Evolutionary conservation across 2,329 filamentous ascomycete species (phyloP).

Genomic region (Colletotrichum magnum): DNA sequence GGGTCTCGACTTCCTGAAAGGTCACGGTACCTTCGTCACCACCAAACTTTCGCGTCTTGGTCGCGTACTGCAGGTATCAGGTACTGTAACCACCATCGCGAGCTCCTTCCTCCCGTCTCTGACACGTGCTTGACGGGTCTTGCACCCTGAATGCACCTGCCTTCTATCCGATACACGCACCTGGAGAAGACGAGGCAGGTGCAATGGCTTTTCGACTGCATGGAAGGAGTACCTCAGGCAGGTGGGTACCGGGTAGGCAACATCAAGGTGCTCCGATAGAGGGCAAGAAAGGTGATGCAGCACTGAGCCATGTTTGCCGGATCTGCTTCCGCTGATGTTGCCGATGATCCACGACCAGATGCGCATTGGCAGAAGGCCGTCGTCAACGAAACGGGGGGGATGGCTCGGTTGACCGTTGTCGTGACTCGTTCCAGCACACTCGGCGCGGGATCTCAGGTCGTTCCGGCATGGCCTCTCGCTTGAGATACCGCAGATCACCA

Average conservation of each 20-base stretch:
- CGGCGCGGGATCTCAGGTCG: neutral
- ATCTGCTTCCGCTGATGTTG: neutral
- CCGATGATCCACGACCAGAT: neutral
- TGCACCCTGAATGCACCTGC: neutral
- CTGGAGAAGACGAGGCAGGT: neutral
- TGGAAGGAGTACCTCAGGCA: neutral
- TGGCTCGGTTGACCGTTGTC: neutral
- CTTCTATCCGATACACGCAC: neutral
- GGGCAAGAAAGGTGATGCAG: neutral
- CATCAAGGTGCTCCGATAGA: neutral
- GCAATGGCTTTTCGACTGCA: neutral
- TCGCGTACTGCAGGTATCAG: neutral
- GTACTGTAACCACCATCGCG: neutral
- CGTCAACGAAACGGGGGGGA: neutral
- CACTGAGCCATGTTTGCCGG: neutral
- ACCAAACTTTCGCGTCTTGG: neutral
- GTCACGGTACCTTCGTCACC: neutral
- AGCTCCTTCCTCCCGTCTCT: neutral
- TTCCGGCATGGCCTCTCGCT: neutral
- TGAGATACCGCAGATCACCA: neutral
- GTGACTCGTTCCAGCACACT: neutral
- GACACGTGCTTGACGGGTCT: neutral
- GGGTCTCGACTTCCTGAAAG: neutral
- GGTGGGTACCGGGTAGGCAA: too few relatives aligned
- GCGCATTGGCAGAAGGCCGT: neutral